These are phyloP conservation scores for Flaveria sonorensis DNA, from an alignment of 129 eudicot genomes.

Conservation along the genomic window DNA sequence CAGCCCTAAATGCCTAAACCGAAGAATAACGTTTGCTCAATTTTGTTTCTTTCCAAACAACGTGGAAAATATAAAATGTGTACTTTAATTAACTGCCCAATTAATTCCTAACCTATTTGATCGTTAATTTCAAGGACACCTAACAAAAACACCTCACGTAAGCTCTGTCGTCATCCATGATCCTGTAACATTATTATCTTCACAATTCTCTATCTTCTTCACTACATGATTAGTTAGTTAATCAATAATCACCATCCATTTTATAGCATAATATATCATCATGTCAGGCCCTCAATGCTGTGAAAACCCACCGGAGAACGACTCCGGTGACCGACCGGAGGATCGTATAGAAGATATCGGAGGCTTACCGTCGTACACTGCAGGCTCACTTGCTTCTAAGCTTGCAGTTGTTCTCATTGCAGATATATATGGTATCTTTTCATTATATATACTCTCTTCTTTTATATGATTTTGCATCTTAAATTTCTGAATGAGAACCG, in stretches of 20 bases:
- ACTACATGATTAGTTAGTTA: no score
- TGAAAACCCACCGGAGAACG: slow-evolving; percentile 46
- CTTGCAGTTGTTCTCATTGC: slow-evolving; percentile 50
- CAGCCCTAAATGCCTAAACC: no score
- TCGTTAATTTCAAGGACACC: background rate
- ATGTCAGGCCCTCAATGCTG: slow-evolving; percentile 57
- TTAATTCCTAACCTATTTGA: background rate
- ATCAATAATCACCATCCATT: background rate
- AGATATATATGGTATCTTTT: slow-evolving; percentile 51
- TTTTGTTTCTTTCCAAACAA: no score
- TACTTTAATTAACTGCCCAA: no score
- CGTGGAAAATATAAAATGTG: no score
- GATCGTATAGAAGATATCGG: slow-evolving; percentile 51
- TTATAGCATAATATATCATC: background rate
- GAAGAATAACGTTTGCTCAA: no score
- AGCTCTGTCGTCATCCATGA: slow-evolving; percentile 3
- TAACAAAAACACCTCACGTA: background rate
- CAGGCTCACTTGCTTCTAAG: slow-evolving; percentile 51
- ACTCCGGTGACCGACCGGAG: slow-evolving; percentile 29
- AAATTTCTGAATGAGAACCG: no score
- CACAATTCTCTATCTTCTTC: background rate
- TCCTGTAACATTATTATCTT: background rate
- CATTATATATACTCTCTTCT: no score
- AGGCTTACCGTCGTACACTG: slow-evolving; percentile 49
- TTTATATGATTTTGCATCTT: background rate